Conservation (phyloP, 2,329 filamentous ascomycete species). For the Beauveria sp. region DNA sequence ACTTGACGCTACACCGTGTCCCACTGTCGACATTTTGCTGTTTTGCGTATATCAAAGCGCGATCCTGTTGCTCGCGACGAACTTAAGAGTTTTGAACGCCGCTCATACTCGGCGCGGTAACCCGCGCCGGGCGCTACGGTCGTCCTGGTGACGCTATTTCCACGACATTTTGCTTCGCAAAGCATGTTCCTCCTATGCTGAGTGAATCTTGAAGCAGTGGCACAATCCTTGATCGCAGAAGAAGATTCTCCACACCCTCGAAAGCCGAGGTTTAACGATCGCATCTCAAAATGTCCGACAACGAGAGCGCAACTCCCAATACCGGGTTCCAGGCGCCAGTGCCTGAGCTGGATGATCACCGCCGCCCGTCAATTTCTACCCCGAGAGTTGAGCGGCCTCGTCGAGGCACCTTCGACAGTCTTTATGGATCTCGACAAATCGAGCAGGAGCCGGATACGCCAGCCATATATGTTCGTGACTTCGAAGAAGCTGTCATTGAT, state of each 20-base stretch:
- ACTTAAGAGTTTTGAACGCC: conserved; percentile 15
- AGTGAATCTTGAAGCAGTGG: conserved; percentile 28
- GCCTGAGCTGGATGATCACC: conserved; percentile 82
- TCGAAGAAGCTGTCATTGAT: conserved; percentile 70
- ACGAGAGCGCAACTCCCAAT: conserved; percentile 51
- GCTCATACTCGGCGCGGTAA: conserved; percentile 11
- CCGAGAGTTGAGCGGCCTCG: conserved; percentile 55
- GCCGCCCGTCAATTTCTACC: conserved; percentile 54
- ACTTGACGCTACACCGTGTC: conserved; percentile 5
- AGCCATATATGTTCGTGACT: conserved; percentile 60
- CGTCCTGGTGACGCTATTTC: not conserved
- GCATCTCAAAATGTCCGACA: conserved; percentile 55
- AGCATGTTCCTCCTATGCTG: conserved; percentile 12
- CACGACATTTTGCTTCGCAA: not conserved
- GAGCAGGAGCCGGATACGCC: conserved; percentile 29
- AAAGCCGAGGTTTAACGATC: conserved; percentile 21
- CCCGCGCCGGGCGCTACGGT: conserved; percentile 11
- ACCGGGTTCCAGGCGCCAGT: conserved; percentile 66
- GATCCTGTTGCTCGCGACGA: not conserved
- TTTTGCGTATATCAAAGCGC: not conserved
- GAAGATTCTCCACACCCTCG: not conserved
- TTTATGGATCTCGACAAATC: conserved; percentile 47
- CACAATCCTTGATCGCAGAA: not conserved
- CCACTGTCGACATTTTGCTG: no score
- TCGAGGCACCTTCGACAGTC: conserved; percentile 67